Conservation (phyloP, 2,329 filamentous ascomycete species). For the Fusarium nodosum region DNA sequence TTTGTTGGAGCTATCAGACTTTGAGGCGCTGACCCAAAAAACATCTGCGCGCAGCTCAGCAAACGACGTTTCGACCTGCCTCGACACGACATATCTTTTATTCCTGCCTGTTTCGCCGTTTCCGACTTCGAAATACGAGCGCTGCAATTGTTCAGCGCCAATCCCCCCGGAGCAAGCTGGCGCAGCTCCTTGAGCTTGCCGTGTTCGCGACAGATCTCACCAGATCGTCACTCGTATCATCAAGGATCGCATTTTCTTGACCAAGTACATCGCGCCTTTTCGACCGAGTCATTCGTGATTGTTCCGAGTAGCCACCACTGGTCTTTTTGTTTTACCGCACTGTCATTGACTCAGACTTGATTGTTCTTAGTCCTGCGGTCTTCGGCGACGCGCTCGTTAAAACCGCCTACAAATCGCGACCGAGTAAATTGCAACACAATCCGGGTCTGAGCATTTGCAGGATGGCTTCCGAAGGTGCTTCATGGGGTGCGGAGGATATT, state of each 20-base stretch:
- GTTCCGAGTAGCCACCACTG: slow-evolving; percentile 3
- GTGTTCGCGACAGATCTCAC: slow-evolving; percentile 39
- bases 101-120: slow-evolving; percentile 10
- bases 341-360: slow-evolving; percentile 16
- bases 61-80: slow-evolving; percentile 25
- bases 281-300: slow-evolving; percentile 12
- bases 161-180: slow-evolving; percentile 27
- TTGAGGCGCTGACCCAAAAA: slow-evolving; percentile 32
- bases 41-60: slow-evolving; percentile 34
- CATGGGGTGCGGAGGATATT: slow-evolving; percentile 68
- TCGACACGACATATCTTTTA: slow-evolving; percentile 1
- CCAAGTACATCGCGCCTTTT: slow-evolving; percentile 11
- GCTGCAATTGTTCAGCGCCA: slow-evolving; percentile 18
- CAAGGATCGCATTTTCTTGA: slow-evolving; percentile 19
- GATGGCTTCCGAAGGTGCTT: slow-evolving; percentile 59
- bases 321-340: not conserved
- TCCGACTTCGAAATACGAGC: not conserved
- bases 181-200: slow-evolving; percentile 37
- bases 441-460: slow-evolving; percentile 31
- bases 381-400: slow-evolving; percentile 28
- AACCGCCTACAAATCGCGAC: slow-evolving; percentile 25
- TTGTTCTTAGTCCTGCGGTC: slow-evolving; percentile 13
- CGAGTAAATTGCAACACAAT: slow-evolving; percentile 12
- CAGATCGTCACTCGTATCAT: slow-evolving; percentile 23
- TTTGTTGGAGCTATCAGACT: slow-evolving; percentile 46